These are phyloP conservation scores for Coemansia sp. DNA, from an alignment of 192 early-diverging fungal species.

Conservation along the genomic window DNA sequence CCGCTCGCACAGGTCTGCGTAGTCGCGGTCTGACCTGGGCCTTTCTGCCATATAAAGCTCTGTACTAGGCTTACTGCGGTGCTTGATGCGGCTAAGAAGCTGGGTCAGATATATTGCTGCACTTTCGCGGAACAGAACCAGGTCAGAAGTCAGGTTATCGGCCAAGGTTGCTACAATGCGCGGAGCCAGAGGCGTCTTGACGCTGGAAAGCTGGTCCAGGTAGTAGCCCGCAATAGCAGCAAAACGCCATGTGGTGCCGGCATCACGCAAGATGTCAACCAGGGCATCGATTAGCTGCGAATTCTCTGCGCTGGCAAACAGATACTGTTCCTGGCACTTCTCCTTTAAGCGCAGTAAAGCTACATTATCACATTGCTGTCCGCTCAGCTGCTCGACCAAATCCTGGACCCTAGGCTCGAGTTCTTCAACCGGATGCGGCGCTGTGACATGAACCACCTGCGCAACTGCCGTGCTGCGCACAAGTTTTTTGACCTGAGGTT, in stretches of 20 bases:
- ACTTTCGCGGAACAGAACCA: slow-evolving; percentile 71
- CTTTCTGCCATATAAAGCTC: neutral
- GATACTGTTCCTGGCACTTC: slow-evolving; percentile 11
- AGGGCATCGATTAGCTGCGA: slow-evolving; percentile 47
- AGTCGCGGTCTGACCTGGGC: slow-evolving; percentile 1
- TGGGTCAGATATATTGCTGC: slow-evolving; percentile 62
- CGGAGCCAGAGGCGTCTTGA: slow-evolving; percentile 60
- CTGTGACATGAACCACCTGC: slow-evolving; percentile 31
- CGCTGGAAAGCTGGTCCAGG: slow-evolving; percentile 69
- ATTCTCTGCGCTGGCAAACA: slow-evolving; percentile 27
- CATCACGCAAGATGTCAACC: slow-evolving; percentile 61
- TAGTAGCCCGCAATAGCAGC: slow-evolving; percentile 78
- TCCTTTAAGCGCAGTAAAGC: slow-evolving; percentile 4
- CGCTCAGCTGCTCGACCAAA: slow-evolving; percentile 10
- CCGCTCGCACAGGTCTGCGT: slow-evolving; percentile 36
- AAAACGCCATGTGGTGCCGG: slow-evolving; percentile 81
- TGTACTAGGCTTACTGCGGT: slow-evolving; percentile 46
- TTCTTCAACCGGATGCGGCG: slow-evolving; percentile 20
- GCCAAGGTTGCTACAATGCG: slow-evolving; percentile 62
- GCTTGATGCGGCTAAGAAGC: slow-evolving; percentile 72
- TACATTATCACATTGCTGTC: neutral
- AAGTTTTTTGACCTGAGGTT: slow-evolving; percentile 49
- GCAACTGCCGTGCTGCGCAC: slow-evolving; percentile 37
- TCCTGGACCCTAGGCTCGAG: neutral
- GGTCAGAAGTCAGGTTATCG: slow-evolving; percentile 68